A percentile compares a stretch with the other conserved stretches of the same genome.
phyloP scores from a whole-genome alignment of 169 alveolate genomes.

The Eimeria sp. region DNA sequence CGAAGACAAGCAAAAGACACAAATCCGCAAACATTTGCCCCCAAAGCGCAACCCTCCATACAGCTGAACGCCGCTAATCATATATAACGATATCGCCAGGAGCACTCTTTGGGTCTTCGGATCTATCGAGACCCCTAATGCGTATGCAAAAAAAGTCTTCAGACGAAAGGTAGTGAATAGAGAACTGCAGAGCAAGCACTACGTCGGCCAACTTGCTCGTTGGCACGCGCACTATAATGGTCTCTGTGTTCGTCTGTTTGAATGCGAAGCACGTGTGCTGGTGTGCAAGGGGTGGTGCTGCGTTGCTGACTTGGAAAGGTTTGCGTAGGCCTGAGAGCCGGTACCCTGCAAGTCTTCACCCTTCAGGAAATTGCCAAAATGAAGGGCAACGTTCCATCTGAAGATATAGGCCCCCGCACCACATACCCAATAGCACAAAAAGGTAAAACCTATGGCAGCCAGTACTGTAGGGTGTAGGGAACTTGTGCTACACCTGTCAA shows the following conservation, averaged over 20 bases:
- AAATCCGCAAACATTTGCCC: not conserved
- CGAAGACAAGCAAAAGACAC: not conserved
- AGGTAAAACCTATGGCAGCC: too few relatives aligned
- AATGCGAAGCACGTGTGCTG: not conserved
- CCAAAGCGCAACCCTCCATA: not conserved
- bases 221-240: not conserved
- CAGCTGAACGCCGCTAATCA: not conserved
- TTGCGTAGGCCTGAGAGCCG: conserved; percentile 67
- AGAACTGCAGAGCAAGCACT: not conserved
- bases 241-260: not conserved
- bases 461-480: not conserved
- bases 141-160: not conserved
- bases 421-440: not conserved
- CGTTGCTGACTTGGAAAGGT: conserved; percentile 71
- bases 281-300: not conserved
- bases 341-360: conserved; percentile 14
- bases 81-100: not conserved
- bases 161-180: not conserved
- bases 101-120: not conserved
- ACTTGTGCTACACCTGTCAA: conserved; percentile 69
- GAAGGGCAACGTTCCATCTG: conserved; percentile 84
- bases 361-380: conserved; percentile 81
- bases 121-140: not conserved
- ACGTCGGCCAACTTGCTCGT: not conserved
- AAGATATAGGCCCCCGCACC: not conserved